Evolutionary conservation across 1,284 basidiomycete species (phyloP).

Genomic region (Ustanciosporium gigantosporum): DNA sequence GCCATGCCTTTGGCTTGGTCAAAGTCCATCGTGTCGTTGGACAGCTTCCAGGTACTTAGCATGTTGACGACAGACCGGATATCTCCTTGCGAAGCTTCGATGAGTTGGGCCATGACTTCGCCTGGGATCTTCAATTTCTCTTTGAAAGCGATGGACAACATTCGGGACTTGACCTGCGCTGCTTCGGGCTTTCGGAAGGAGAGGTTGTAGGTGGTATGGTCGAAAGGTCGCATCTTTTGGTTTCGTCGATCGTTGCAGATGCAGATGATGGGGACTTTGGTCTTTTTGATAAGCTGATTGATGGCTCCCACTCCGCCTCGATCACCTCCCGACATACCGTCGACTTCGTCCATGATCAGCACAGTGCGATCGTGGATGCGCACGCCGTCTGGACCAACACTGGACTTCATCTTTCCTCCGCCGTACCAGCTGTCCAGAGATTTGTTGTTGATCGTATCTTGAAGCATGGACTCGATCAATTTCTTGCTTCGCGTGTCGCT

Average conservation of each 20-base stretch:
- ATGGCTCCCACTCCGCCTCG: constrained; percentile 92
- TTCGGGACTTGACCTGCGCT: constrained; percentile 59
- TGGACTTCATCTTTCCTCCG: constrained; percentile 2
- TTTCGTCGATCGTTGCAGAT: constrained; percentile 89
- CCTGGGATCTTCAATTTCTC: constrained; percentile 81
- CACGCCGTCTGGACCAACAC: constrained; percentile 2
- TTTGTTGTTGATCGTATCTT: constrained; percentile 65
- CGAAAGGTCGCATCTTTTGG: constrained; percentile 88
- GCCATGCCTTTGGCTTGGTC: constrained; percentile 79
- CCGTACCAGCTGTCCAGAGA: constrained; percentile 85
- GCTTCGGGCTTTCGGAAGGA: constrained; percentile 60
- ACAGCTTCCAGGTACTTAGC: constrained; percentile 85
- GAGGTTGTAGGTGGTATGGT: constrained; percentile 74
- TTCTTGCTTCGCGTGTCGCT: constrained; percentile 96
- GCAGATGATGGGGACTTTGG: constrained; percentile 94
- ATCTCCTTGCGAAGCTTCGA: constrained; percentile 85
- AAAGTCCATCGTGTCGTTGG: constrained; percentile 49
- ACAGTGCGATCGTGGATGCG: constrained; percentile 79
- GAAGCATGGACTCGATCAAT: constrained; percentile 75
- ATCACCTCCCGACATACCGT: constrained; percentile 98
- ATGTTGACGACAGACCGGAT: constrained; percentile 96
- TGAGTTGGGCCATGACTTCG: constrained; percentile 88
- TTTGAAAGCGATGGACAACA: constrained; percentile 74
- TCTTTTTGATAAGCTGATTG: constrained; percentile 89
- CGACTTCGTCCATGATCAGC: constrained; percentile 98